Evolutionary conservation across 345 rosid genomes (phyloP).

Genomic region (Corymbia maculata): DNA sequence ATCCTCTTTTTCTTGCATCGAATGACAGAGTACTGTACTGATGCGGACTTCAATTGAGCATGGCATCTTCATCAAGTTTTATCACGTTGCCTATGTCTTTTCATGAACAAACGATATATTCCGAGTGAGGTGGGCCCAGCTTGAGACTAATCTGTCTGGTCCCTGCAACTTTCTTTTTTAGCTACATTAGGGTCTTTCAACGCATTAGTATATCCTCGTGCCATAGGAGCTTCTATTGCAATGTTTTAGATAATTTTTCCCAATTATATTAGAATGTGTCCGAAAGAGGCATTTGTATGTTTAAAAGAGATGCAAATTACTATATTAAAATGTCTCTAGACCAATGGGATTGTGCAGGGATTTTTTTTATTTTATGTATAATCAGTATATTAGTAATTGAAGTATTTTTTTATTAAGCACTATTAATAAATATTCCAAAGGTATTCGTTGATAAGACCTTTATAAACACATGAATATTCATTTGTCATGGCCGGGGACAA

Average conservation of each 20-base stretch:
- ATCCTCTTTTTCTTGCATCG: not conserved
- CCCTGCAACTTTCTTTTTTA: not conserved
- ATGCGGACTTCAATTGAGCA: not conserved
- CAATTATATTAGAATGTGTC: not conserved
- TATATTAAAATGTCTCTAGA: too few species aligned
- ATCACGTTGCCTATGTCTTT: not conserved
- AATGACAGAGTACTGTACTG: too few species aligned
- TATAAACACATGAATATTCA: too few species aligned
- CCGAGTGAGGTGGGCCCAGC: too few species aligned
- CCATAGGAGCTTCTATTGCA: not conserved
- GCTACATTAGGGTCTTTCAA: not conserved
- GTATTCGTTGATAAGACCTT: not conserved
- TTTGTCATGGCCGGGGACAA: not conserved
- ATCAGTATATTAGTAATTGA: too few species aligned
- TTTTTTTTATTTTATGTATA: too few species aligned
- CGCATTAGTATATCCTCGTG: not conserved
- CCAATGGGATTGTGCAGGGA: not conserved
- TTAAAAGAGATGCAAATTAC: too few species aligned
- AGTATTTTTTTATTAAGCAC: not conserved
- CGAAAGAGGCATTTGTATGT: fast-evolving
- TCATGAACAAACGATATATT: not conserved
- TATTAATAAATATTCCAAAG: too few species aligned
- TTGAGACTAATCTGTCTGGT: fast-evolving
- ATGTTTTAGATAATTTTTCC: not conserved
- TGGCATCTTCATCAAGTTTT: not conserved